Evolutionary conservation across 331 rosid genomes (phyloP), one percentile per base, ranked within the genome.

Genomic region (Cydonia oblonga): DNA sequence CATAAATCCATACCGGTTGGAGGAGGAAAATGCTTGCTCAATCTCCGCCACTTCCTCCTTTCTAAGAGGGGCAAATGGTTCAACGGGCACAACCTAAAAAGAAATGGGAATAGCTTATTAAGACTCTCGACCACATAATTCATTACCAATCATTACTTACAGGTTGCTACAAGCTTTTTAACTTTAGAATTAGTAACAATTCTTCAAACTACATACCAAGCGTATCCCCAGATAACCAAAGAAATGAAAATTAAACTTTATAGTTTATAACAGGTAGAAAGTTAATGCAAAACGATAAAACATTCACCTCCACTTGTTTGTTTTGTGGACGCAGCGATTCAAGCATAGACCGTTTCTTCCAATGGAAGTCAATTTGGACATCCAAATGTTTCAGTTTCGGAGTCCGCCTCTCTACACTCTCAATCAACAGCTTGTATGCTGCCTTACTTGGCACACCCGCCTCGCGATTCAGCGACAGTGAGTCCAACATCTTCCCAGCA

Each of bases 371-470:
- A 56, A 93, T 93, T 29, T 93, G 84, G 52, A 40, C 64, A 51
- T 22, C 64, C 87, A 93, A 80, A 65, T 70, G 66, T 25, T 40
- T 49, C 81, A 93, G 23, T 6, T 28, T 83, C 1, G 81, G 65
- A 0, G 58, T 29, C 65, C 86, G 80, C 68, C 54, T 86, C 35
- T 70, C 79, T 49, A 66, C 74, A 16, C 25, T 63, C 77, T 81
- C 77, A 1, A 93, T 86, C 89, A 93, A 66, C 87, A 85, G 86
- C 82, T 81, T 90, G 82, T 90, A 93, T 9, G 73, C 90, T 33
- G 62, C 66, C 72, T 83, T 74, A 52, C 79, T 32, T 4, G 70
- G 40, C 49, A 83, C 6, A 35, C 72, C 82, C 25, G 2, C 63
- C 72, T 75, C 88, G 0, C 35, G 66, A 32, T 81, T 65, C 18